Evolutionary conservation across 371 early-diverging fungal species (phyloP).

Genomic region (Mucor sp.): DNA sequence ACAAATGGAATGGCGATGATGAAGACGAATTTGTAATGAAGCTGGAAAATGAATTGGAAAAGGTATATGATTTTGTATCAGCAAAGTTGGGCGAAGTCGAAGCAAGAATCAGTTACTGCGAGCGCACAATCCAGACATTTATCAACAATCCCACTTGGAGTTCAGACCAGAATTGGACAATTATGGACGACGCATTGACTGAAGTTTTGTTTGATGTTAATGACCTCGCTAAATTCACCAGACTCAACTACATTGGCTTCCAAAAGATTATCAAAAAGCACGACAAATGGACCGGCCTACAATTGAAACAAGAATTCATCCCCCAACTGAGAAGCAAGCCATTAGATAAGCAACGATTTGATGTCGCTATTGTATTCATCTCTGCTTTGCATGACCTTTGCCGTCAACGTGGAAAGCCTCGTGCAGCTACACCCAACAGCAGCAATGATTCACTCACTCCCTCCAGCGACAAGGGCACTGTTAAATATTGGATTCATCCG

Average conservation of each 20-base stretch:
- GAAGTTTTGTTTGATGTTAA: constrained; percentile 72
- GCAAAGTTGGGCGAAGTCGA: constrained; percentile 83
- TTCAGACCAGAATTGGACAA: constrained; percentile 38
- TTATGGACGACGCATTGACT: constrained; percentile 51
- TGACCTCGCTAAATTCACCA: constrained; percentile 86
- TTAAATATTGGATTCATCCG: constrained; percentile 99
- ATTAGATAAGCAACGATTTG: constrained; percentile 54
- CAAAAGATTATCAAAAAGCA: constrained; percentile 95
- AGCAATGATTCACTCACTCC: not conserved
- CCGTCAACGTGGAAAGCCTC: constrained; percentile 38
- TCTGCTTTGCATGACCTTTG: constrained; percentile 48
- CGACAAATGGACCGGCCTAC: constrained; percentile 76
- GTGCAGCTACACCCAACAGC: constrained; percentile 23
- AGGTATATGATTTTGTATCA: constrained; percentile 80
- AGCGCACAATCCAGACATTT: constrained; percentile 66
- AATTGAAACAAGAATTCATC: constrained; percentile 81
- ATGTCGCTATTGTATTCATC: constrained; percentile 56
- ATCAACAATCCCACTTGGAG: constrained; percentile 36
- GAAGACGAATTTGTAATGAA: constrained; percentile 74
- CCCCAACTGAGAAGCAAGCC: constrained; percentile 67
- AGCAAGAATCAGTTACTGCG: constrained; percentile 82
- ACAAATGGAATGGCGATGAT: constrained; percentile 59
- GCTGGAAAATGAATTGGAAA: constrained; percentile 77
- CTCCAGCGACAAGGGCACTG: constrained; percentile 73
- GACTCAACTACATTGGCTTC: constrained; percentile 93